phyloP scores from a whole-genome alignment of 495 filamentous ascomycete species.

The Aspergillus hancockii region DNA sequence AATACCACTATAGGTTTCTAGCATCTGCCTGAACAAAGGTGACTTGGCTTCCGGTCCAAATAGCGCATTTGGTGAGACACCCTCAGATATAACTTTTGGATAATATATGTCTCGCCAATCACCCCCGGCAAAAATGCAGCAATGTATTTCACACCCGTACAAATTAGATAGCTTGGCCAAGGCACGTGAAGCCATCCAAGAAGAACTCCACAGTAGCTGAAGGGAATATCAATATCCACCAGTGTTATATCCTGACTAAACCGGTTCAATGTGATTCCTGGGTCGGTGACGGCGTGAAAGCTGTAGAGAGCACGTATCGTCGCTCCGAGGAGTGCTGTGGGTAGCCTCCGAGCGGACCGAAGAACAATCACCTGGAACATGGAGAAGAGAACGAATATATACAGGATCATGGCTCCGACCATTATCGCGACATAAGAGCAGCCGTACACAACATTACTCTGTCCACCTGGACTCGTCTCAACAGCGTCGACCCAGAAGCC shows the following conservation, averaged over 20 bases:
- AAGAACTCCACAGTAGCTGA: not conserved
- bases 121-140: not conserved
- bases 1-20: not conserved
- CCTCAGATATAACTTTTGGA: not conserved
- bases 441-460: constrained; percentile 2
- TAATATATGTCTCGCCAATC: not conserved
- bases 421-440: not conserved
- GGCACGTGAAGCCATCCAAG: not conserved
- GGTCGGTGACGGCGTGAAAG: not conserved
- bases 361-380: constrained; percentile 5
- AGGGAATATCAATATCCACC: not conserved
- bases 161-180: not conserved
- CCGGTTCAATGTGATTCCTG: not conserved
- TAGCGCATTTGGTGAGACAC: not conserved
- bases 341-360: constrained; percentile 1
- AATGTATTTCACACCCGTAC: not conserved
- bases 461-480: not conserved
- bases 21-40: not conserved
- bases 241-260: not conserved
- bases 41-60: not conserved
- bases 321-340: not conserved
- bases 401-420: not conserved
- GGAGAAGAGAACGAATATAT: not conserved
- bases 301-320: not conserved
- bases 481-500: constrained; percentile 1